Base-by-base conservation (phyloP, 23 red algal genomes). In the Gracilariopsis chorda region DNA sequence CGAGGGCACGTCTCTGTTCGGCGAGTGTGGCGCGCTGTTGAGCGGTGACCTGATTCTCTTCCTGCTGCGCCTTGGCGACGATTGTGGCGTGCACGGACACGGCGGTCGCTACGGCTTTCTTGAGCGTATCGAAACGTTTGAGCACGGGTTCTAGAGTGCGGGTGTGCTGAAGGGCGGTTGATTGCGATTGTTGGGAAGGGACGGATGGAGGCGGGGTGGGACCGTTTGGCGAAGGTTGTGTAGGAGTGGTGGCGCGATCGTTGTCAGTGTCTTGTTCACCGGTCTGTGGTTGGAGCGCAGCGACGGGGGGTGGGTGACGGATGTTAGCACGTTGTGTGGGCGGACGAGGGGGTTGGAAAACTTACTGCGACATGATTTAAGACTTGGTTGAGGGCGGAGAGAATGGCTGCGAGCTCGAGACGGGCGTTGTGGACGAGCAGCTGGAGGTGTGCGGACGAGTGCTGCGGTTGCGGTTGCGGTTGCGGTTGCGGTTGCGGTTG, bases 311-410 rank as follows among this genome's bases (percentile, higher is more conserved):
- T 53, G 20, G 13, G 49, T 20, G 49, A 53, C 49, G 49, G 46
- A 23, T 19, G 63, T 70, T 70, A 70, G 63, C 4, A 70, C 3
- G 14, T 28, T 5, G 39, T 33, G 7, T 5, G 1, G 73, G 43
- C 19, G 30, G 45, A 78, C 7, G 73, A 56, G 21, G 7, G 53
- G 35, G 13, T 44, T 37, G 52, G 12, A 51, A 33, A 48, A 48
- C 56, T 40, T 62, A 65, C 56, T 10, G 56, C 80, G 10, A 84
- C 80, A 51, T 32, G 43, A 41, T 35, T 48, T 25, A 84, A 46
- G 14, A 84, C 80, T 20, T 51, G 80, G 20, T 48, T 84, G 28
- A 84, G 40, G n/a, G 80, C 42, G 80, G 56, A 28, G 29, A 84
- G 56, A 51, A 84, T 62, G 21, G 80, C 80, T 16, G 36, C 80